These are phyloP conservation scores for Lachnellula subtilissima DNA, from an alignment of 2,329 filamentous ascomycete genomes.

Conservation along the genomic window DNA sequence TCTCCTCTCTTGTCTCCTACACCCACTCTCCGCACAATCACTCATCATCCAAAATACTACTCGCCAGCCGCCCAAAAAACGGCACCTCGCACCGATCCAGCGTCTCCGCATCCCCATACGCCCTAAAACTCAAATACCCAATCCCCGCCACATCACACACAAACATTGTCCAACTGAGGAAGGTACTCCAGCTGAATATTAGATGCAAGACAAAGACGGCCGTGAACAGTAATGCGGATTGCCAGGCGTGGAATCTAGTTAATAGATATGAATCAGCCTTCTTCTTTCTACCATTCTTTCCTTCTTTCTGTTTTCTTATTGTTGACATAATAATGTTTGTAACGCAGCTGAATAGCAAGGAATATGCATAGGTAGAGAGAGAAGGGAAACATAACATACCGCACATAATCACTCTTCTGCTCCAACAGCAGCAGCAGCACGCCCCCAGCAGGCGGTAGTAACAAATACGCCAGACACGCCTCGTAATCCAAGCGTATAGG, in stretches of 20 bases:
- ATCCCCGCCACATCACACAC: slow-evolving; percentile 71
- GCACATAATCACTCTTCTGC: slow-evolving; percentile 94
- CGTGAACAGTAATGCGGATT: slow-evolving; percentile 79
- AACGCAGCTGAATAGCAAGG: too few species aligned
- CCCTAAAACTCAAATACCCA: slow-evolving; percentile 68
- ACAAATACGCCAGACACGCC: slow-evolving; percentile 82
- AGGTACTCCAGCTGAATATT: slow-evolving; percentile 76
- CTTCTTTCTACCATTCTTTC: too few species aligned
- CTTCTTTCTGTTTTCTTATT: neutral
- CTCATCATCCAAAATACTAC: slow-evolving; percentile 86
- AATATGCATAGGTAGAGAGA: too few species aligned
- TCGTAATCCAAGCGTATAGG: slow-evolving; percentile 85
- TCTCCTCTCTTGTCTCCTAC: neutral
- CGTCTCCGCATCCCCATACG: slow-evolving; percentile 73
- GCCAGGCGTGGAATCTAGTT: slow-evolving; percentile 89
- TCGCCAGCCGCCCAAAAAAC: slow-evolving; percentile 79
- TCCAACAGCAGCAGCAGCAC: slow-evolving; percentile 81
- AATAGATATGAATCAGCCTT: slow-evolving; percentile 2
- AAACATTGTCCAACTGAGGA: slow-evolving; percentile 81
- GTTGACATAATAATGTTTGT: too few species aligned
- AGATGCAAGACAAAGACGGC: slow-evolving; percentile 72
- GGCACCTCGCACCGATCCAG: slow-evolving; percentile 64
- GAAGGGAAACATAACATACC: slow-evolving; percentile 46
- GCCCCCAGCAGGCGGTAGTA: slow-evolving; percentile 78
- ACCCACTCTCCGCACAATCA: slow-evolving; percentile 9